These are phyloP conservation scores for Moelleriella libera DNA, from an alignment of 2,329 filamentous ascomycete species.

Conservation along the genomic window DNA sequence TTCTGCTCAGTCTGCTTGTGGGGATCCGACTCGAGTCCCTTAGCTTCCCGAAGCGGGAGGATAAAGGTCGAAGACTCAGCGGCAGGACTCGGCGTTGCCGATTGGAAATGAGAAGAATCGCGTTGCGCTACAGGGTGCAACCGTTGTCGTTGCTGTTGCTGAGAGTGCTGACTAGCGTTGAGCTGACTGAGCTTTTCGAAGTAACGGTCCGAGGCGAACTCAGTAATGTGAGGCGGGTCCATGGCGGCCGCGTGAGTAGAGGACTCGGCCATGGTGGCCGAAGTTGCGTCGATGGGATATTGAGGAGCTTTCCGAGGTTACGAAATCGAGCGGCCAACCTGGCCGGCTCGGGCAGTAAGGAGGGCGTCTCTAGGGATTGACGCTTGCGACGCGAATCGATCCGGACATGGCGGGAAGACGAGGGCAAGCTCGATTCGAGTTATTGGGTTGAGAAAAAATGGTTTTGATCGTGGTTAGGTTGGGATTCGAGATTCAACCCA, in stretches of 20 bases:
- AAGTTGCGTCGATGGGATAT: slow-evolving; percentile 1
- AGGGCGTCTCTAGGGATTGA: slow-evolving; percentile 18
- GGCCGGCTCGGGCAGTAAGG: slow-evolving; percentile 13
- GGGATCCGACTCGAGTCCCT: slow-evolving; percentile 15
- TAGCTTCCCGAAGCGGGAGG: slow-evolving; percentile 31
- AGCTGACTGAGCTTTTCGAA: slow-evolving; percentile 46
- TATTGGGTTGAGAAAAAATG: too few species aligned
- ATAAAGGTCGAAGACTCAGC: slow-evolving; percentile 29
- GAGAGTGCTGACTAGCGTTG: slow-evolving; percentile 28
- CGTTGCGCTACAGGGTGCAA: neutral
- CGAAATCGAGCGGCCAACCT: slow-evolving; percentile 9
- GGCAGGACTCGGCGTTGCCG: slow-evolving; percentile 8
- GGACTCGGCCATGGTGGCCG: slow-evolving; percentile 18
- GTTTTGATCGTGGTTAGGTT: too few species aligned
- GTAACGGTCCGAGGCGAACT: slow-evolving; percentile 52
- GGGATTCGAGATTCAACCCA: too few species aligned
- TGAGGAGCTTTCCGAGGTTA: neutral
- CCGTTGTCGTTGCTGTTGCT: slow-evolving; percentile 16
- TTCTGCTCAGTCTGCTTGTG: slow-evolving; percentile 24
- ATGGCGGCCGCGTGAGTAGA: slow-evolving; percentile 23
- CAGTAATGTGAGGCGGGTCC: slow-evolving; percentile 49
- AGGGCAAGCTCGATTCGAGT: too few species aligned
- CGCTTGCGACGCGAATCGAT: slow-evolving; percentile 7
- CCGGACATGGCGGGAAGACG: slow-evolving; percentile 15
- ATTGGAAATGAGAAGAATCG: neutral